Conservation (phyloP, 306 rosid genomes). For the Hippophae tibetana region DNA sequence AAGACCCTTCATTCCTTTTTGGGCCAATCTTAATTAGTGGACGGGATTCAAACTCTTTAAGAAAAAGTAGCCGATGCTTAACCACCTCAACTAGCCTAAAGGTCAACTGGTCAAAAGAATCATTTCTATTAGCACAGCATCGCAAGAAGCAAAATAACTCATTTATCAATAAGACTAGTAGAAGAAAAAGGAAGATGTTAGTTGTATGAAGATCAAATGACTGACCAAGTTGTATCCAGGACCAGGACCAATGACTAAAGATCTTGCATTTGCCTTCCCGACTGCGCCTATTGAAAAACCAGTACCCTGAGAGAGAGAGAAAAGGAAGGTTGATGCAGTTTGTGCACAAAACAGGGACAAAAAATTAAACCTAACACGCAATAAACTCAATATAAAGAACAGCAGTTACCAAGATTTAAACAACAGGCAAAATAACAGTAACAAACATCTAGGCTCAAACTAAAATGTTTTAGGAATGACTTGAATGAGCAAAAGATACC, state of each 20-base stretch:
- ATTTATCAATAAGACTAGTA: no score
- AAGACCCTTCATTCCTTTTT: no score
- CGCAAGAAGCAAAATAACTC: no score
- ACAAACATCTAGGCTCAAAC: no score
- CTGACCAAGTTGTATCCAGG: slow-evolving; percentile 90
- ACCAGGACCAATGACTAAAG: slow-evolving; percentile 90
- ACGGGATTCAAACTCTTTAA: no score
- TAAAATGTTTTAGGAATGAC: no score
- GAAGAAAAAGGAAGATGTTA: not conserved
- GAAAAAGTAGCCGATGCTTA: no score
- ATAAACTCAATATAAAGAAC: not conserved
- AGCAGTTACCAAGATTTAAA: not conserved
- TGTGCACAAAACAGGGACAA: not conserved
- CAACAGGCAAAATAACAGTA: not conserved
- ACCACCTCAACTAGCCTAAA: no score
- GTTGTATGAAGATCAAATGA: not conserved
- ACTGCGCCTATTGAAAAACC: slow-evolving; percentile 80
- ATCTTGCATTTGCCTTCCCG: slow-evolving; percentile 49
- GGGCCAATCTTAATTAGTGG: no score
- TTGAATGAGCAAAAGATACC: no score
- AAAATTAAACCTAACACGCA: not conserved
- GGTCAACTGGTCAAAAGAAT: no score
- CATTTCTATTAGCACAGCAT: no score
- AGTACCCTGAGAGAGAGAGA: slow-evolving; percentile 39
- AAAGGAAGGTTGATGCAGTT: not conserved